phyloP scores from a whole-genome alignment of 2,329 filamentous ascomycete species.

The Aspergillus fructus region DNA sequence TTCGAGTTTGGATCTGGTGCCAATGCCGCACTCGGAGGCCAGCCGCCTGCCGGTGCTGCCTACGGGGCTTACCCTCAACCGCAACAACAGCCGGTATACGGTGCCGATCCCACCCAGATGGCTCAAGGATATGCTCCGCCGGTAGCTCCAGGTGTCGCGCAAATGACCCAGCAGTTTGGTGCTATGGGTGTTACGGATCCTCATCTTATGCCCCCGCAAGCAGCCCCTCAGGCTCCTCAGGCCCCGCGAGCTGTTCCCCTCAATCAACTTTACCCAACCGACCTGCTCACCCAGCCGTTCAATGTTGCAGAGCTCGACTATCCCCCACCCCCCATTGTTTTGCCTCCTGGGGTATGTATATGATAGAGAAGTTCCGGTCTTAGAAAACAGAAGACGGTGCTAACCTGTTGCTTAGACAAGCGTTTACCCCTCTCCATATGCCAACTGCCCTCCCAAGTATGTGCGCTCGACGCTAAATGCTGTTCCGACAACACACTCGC shows the following conservation, averaged over 20 bases:
- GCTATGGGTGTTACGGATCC: constrained; percentile 69
- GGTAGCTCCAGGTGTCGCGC: constrained; percentile 59
- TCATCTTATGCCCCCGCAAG: constrained; percentile 46
- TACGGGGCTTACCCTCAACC: constrained; percentile 63
- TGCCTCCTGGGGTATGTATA: constrained; percentile 82
- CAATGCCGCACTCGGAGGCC: constrained; percentile 64
- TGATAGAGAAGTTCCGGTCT: background rate
- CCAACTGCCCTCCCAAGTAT: constrained; percentile 92
- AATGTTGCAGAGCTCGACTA: constrained; percentile 90
- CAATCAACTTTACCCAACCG: constrained; percentile 89
- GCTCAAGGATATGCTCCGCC: constrained; percentile 65
- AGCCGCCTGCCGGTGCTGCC: constrained; percentile 54
- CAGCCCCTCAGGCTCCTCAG: constrained; percentile 39
- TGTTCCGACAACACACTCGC: constrained; percentile 84
- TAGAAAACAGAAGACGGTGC: constrained; percentile 22
- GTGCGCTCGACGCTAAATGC: constrained; percentile 94
- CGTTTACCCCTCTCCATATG: constrained; percentile 83
- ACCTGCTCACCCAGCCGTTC: constrained; percentile 89
- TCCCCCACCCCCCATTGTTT: constrained; percentile 83
- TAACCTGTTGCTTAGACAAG: constrained; percentile 64
- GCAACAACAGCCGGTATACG: constrained; percentile 47
- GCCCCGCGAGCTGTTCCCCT: constrained; percentile 55
- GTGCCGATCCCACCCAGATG: constrained; percentile 43
- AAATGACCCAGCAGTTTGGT: constrained; percentile 79
- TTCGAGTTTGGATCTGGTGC: constrained; percentile 89